Percentiles rank a stretch among this genome's conserved stretches.
Conservation (phyloP, 257 asterid genomes). For the Echium plantagineum region DNA sequence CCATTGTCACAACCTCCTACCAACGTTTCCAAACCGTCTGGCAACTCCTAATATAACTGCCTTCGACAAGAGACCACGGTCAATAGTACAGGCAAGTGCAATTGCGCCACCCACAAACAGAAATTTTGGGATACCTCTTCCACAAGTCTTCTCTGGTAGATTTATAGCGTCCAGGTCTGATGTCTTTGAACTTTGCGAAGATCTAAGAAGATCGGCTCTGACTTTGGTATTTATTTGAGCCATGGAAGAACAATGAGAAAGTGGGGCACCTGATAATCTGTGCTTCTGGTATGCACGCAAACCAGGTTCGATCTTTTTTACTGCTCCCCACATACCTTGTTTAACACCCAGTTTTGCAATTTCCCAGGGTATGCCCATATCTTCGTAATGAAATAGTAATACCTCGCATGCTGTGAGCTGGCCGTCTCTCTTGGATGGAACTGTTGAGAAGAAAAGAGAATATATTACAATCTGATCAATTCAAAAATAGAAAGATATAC, state of each 20-base stretch:
- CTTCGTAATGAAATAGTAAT: conserved; percentile 59
- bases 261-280: conserved; percentile 30
- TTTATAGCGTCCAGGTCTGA: conserved; percentile 17
- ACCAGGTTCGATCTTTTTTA: conserved; percentile 56
- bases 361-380: conserved; percentile 86
- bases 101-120: conserved; percentile 62
- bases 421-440: conserved; percentile 46
- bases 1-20: conserved; percentile 37
- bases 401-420: conserved; percentile 56
- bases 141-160: conserved; percentile 27
- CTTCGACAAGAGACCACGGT: conserved; percentile 72
- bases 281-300: conserved; percentile 57
- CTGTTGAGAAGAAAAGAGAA: conserved; percentile 14
- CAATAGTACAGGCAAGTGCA: conserved; percentile 72
- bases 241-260: conserved; percentile 32
- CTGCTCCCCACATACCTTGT: conserved; percentile 86
- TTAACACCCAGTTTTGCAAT: conserved; percentile 65
- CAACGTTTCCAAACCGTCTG: conserved; percentile 53
- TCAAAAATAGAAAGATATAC: neutral
- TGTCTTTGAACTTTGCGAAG: conserved; percentile 15
- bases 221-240: conserved; percentile 46
- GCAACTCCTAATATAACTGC: conserved; percentile 76
- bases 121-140: conserved; percentile 35
- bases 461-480: neutral
- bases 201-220: conserved; percentile 20